A percentile compares a stretch with the other conserved stretches of the same genome.
Evolutionary conservation across 2,329 filamentous ascomycete genomes (phyloP).

Genomic region (Penicillium sp.): DNA sequence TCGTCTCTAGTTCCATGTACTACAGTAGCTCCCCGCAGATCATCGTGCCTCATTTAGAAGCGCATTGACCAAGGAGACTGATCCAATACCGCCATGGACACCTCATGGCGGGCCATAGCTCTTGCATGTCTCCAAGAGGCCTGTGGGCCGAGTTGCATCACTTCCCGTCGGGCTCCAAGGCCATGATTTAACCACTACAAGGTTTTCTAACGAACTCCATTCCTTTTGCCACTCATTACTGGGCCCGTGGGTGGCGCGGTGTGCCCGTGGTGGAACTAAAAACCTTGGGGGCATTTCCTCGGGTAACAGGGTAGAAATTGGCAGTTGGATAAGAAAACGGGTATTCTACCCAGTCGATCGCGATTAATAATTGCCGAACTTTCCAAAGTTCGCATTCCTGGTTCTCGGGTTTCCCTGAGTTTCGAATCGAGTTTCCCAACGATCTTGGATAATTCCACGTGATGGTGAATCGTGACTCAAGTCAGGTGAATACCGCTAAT

Average conservation of each 20-base stretch:
- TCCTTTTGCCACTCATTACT: slow-evolving; percentile 1
- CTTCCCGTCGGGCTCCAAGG: not conserved
- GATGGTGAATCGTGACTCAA: not conserved
- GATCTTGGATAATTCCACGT: not conserved
- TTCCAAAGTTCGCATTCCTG: not conserved
- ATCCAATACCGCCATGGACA: slow-evolving; percentile 11
- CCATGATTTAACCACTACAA: not conserved
- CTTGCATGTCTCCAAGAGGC: not conserved
- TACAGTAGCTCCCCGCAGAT: slow-evolving; percentile 14
- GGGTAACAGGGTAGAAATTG: not conserved
- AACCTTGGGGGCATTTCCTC: slow-evolving; percentile 1
- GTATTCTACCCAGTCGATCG: too few relatives aligned
- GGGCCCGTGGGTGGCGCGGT: not conserved
- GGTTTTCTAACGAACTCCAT: not conserved
- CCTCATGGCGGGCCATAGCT: slow-evolving; percentile 6
- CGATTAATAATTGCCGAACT: not conserved
- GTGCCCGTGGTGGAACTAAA: not conserved
- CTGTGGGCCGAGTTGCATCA: not conserved
- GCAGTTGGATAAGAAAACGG: not conserved
- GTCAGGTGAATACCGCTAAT: not conserved
- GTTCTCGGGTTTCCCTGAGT: not conserved
- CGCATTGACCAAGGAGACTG: slow-evolving; percentile 18
- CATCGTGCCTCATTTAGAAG: slow-evolving; percentile 5
- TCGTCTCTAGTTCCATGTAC: slow-evolving; percentile 1
- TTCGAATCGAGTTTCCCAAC: not conserved